Evolutionary conservation across 345 rosid species (phyloP), one percentile per base, ranked within the genome.

Genomic region (Microcos paniculata): DNA sequence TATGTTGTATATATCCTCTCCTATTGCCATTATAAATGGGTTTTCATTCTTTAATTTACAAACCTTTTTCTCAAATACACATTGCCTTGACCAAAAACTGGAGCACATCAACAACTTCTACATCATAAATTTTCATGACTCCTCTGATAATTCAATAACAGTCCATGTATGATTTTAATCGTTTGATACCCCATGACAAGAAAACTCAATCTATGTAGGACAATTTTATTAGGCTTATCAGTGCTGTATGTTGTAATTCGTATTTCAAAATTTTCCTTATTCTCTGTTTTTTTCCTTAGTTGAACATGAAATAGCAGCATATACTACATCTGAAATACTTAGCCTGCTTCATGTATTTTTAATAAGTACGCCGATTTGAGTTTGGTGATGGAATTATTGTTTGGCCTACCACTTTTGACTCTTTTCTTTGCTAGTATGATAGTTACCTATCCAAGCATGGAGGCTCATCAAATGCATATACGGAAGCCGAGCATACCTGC

Each of bases 391-490:
- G 24, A 14, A 38, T 64, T 62, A 45, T 52, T 31, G 26, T 84
- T 72, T 75, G 51, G 70, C 75, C 78, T 73, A 64, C 61, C 48
- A 70, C 45, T 80, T 82, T 24, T 86, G 90, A 90, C 84, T 81
- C 73, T 69, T 87, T 77, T 79, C 78, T 82, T 81, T 88, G 89
- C 84, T 85, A 96, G 99, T 96, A 93, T 85, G 99, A 92, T 87
- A 93, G 97, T 89, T 96, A 90, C 82, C 86, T 96, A 89, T 93
- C 99, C 84, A 90, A 92, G 88, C 99, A 96, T 33, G 99, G 99
- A 70, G 99, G 99, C 72, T 90, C 96, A 67, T 91, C 99, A 71
- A 96, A 96, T 81, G 98, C 99, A 13, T 96, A 93, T 84, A 96
- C 99, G 0, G 98, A 96, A 77, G 82, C 89, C 73, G 99, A 96